Evolutionary conservation across 768 basidiomycete species (phyloP).

Genomic region (Xanthoconium stramineum): DNA sequence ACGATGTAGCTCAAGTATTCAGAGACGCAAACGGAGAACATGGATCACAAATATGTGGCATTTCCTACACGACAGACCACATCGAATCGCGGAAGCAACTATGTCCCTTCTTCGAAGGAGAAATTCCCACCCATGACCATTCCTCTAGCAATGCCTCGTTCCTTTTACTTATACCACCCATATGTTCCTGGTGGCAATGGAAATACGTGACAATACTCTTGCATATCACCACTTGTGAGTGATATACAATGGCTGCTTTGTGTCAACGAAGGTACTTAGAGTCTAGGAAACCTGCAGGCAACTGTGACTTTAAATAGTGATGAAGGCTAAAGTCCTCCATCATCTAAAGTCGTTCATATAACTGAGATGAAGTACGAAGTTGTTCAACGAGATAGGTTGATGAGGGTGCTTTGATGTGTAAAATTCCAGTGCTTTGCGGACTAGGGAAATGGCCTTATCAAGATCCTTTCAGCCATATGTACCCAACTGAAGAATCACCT

Average conservation of each 20-base stretch:
- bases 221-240: not conserved
- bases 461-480: too few species aligned
- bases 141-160: not conserved
- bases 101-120: slow-evolving; percentile 13
- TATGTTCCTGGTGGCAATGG: not conserved
- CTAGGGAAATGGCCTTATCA: too few species aligned
- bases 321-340: too few species aligned
- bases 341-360: too few species aligned
- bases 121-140: slow-evolving; percentile 9
- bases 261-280: not conserved
- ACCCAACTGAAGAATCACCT: too few species aligned
- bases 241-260: not conserved
- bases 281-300: too few species aligned
- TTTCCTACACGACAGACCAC: slow-evolving; percentile 12
- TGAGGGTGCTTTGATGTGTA: too few species aligned
- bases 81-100: slow-evolving; percentile 5
- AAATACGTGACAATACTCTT: not conserved
- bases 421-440: too few species aligned
- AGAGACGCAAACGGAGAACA: slow-evolving; percentile 1
- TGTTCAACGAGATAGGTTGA: too few species aligned
- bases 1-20: slow-evolving; percentile 2
- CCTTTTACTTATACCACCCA: not conserved
- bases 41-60: slow-evolving; percentile 15
- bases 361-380: too few species aligned
- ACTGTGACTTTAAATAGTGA: too few species aligned